Conservation (phyloP, 305 asterid species). For the Fraxinus albicans region DNA sequence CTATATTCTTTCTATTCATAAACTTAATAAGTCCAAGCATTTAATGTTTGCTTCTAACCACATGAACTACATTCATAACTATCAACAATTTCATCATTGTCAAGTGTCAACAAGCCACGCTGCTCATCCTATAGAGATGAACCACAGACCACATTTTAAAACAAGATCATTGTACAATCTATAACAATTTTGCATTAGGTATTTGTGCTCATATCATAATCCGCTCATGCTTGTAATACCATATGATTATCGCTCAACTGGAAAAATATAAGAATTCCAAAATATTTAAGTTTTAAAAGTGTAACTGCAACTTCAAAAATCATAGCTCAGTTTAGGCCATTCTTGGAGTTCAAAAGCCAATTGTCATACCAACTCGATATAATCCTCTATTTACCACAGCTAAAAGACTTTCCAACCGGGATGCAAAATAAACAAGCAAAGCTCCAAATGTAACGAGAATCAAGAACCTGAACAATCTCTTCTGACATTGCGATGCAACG, state of each 20-base stretch:
- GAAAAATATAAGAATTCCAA: background rate
- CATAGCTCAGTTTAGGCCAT: background rate
- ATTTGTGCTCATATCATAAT: background rate
- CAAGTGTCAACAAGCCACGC: background rate
- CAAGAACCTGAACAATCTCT: conserved; percentile 95
- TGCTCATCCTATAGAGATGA: background rate
- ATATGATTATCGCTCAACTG: background rate
- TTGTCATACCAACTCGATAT: background rate
- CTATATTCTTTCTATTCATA: background rate
- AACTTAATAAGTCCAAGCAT: conserved; percentile 14
- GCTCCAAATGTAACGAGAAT: conserved; percentile 36
- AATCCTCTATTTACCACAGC: background rate
- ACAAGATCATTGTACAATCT: conserved; percentile 8
- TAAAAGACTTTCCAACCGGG: background rate
- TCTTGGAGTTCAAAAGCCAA: background rate
- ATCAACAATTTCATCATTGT: conserved; percentile 4
- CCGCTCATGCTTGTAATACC: background rate
- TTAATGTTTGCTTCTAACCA: conserved; percentile 19
- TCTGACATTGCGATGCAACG: conserved; percentile 85
- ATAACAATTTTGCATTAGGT: conserved; percentile 13
- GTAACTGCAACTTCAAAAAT: background rate
- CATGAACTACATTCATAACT: conserved; percentile 7
- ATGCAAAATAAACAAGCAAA: conserved; percentile 8
- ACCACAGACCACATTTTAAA: background rate
- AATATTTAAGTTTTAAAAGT: background rate